These are phyloP conservation scores for Hanseniaspora guilliermondii DNA, from an alignment of 805 yeast species.

Conservation along the genomic window DNA sequence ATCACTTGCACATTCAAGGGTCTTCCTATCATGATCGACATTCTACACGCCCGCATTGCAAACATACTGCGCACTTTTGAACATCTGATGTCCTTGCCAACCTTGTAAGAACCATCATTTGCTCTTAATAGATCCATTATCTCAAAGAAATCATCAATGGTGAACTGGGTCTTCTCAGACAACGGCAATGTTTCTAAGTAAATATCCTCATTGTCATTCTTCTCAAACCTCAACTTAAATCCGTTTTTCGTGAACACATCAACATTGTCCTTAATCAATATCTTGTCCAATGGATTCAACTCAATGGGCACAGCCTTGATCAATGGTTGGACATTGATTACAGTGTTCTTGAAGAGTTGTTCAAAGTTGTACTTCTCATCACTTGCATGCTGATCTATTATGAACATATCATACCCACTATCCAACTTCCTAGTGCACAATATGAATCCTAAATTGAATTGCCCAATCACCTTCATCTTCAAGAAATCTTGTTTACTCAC, in stretches of 20 bases:
- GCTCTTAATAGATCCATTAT: conserved; percentile 51
- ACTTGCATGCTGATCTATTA: conserved; percentile 94
- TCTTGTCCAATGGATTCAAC: conserved; percentile 66
- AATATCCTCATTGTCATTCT: conserved; percentile 40
- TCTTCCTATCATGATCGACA: conserved; percentile 87
- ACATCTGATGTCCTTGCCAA: conserved; percentile 34
- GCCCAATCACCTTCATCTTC: conserved; percentile 75
- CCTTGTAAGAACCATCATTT: conserved; percentile 32
- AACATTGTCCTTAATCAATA: conserved; percentile 50
- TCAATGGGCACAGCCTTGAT: conserved; percentile 48
- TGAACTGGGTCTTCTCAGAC: conserved; percentile 59
- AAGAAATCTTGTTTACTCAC: conserved; percentile 62
- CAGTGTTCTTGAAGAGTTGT: conserved; percentile 40
- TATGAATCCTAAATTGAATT: conserved; percentile 92
- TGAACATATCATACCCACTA: conserved; percentile 50
- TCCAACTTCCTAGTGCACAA: conserved; percentile 43
- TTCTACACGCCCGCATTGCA: conserved; percentile 92
- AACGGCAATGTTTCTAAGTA: conserved; percentile 54
- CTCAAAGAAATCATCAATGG: conserved; percentile 57
- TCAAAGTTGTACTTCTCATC: conserved; percentile 94
- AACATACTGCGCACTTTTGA: conserved; percentile 71
- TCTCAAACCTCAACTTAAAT: conserved; percentile 37
- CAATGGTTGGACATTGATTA: conserved; percentile 56
- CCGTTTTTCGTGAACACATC: conserved; percentile 62
- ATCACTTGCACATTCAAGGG: conserved; percentile 47